Evolutionary conservation across 2,329 filamentous ascomycete genomes (phyloP).

Genomic region (Alternaria sp.): DNA sequence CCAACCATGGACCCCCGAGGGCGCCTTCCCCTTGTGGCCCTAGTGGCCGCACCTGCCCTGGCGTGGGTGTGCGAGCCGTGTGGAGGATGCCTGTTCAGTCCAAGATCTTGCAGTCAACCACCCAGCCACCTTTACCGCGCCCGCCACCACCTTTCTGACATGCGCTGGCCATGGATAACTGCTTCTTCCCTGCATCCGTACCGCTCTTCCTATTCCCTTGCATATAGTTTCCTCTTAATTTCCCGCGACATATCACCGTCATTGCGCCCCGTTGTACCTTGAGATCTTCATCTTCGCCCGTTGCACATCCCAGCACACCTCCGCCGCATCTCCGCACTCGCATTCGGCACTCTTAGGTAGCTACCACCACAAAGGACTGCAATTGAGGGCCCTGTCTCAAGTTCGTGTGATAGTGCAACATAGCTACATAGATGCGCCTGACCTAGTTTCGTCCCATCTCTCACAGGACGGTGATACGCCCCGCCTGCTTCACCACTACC

Average conservation of each 20-base stretch:
- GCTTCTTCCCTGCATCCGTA: constrained; percentile 13
- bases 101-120: constrained; percentile 1
- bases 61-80: background rate
- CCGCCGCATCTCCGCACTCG: constrained; percentile 18
- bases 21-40: constrained; percentile 9
- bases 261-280: constrained; percentile 12
- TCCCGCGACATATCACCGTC: constrained; percentile 13
- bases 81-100: constrained; percentile 11
- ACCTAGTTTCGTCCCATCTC: constrained; percentile 17
- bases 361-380: constrained; percentile 27
- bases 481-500: constrained; percentile 18
- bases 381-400: constrained; percentile 21
- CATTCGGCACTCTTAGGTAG: constrained; percentile 28
- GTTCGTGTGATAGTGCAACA: constrained; percentile 31
- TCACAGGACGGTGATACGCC: constrained; percentile 22
- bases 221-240: constrained; percentile 26
- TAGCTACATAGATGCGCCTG: constrained; percentile 9
- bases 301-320: constrained; percentile 14
- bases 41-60: constrained; percentile 9
- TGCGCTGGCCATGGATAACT: constrained; percentile 33
- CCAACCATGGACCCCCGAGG: background rate
- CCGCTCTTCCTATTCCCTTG: constrained; percentile 26
- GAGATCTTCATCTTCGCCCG: constrained; percentile 10
- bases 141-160: constrained; percentile 24
- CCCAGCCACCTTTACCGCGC: constrained; percentile 18